Evolutionary conservation across 805 yeast species (phyloP), one percentile per base, ranked within the genome.

Genomic region (Metschnikowia shivogae): DNA sequence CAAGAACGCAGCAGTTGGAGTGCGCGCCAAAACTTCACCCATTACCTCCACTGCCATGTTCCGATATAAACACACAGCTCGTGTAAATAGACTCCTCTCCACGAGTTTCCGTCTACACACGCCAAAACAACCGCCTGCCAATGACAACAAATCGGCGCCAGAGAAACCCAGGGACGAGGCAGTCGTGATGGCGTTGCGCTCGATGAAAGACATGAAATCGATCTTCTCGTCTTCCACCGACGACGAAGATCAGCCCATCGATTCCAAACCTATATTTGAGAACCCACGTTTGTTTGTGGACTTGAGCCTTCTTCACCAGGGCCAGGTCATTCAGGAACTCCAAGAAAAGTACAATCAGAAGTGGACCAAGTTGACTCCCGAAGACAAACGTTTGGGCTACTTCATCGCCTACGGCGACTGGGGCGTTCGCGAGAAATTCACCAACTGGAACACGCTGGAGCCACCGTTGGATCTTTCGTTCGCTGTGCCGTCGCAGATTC

Each of bases 371-470:
- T 51, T 83, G 36, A 68, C 78, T 4, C 48, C 48, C 10, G 72
- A 76, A 41, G 74, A 74, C 42, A 83, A 84, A 57, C 68, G 75
- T 49, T 67, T 83, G 50, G 73, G 79, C 8, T 83, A 80, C 59
- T 82, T 74, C 64, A 72, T 82, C 27, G 73, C 82, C 0, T 86
- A 81, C 61, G 90, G 90, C 2, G 70, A 82, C 39, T 78, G 85
- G 74, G 93, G 89, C 0, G 82, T 80, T 1, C 70, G 95, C 49
- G 81, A 77, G 39, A 76, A 77, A 17, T 74, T 83, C 44, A 63
- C 65, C 40, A 70, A 70, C 50, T 70, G 78, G 68, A 69, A 66
- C 45, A 60, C 70, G n/a, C 50, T 54, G 24, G 61, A 57, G 4
- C 60, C 70, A 6, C 89, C 87, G 1, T 74, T 72, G 39, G 89